These are phyloP conservation scores for Kazachstania taianensis DNA, from an alignment of 805 yeast genomes.

Conservation along the genomic window DNA sequence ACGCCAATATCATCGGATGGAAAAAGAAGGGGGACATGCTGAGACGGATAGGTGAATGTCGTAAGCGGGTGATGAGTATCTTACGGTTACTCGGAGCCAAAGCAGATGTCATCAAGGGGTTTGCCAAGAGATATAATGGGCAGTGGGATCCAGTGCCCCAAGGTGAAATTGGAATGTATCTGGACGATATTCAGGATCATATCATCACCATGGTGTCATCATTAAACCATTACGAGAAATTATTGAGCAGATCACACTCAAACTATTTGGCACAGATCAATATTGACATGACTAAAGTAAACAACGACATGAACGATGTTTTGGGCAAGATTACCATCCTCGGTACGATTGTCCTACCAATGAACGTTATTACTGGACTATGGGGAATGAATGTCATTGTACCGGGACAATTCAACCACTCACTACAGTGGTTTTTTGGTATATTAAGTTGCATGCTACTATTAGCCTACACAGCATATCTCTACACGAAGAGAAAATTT, in stretches of 20 bases:
- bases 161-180: conserved; percentile 83
- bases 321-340: conserved; percentile 84
- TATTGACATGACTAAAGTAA: conserved; percentile 94
- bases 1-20: conserved; percentile 55
- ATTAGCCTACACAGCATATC: conserved; percentile 38
- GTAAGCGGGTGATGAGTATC: conserved; percentile 88
- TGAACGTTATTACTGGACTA: conserved; percentile 89
- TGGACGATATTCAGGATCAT: conserved; percentile 97
- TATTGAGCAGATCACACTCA: conserved; percentile 89
- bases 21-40: conserved; percentile 90
- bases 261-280: conserved; percentile 94
- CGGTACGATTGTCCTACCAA: conserved; percentile 91
- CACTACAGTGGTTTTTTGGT: conserved; percentile 56
- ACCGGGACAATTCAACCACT: conserved; percentile 75
- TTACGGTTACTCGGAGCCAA: conserved; percentile 77
- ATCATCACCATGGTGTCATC: conserved; percentile 95
- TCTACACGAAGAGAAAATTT: conserved; percentile 38
- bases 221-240: conserved; percentile 86
- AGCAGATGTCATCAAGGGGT: conserved; percentile 96
- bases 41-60: conserved; percentile 87
- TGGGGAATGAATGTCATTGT: conserved; percentile 99
- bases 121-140: conserved; percentile 83
- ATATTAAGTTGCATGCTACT: conserved; percentile 38
- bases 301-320: conserved; percentile 94
- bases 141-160: conserved; percentile 71